Evolutionary conservation across 2,329 filamentous ascomycete species (phyloP).

Genomic region (Bipolaris gigantea): DNA sequence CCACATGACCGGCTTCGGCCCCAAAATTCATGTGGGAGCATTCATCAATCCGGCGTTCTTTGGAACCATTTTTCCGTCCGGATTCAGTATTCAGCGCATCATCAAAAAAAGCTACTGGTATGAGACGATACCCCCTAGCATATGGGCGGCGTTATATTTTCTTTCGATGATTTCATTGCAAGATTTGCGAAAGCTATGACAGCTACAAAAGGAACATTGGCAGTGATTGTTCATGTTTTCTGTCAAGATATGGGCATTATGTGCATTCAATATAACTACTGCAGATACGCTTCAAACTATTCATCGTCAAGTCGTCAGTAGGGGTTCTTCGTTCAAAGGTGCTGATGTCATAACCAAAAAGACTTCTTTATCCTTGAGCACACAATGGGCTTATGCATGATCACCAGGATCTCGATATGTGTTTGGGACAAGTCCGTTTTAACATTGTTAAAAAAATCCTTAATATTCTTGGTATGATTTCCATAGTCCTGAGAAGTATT

Average conservation of each 20-base stretch:
- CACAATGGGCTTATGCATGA: neutral
- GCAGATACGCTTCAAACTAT: neutral
- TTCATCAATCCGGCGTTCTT: constrained; percentile 1
- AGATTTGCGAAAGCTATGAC: neutral
- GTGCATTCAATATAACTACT: neutral
- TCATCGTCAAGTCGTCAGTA: neutral
- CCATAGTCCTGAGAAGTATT: neutral
- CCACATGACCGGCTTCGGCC: neutral
- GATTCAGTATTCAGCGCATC: neutral
- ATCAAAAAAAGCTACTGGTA: constrained; percentile 15
- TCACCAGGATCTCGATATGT: neutral
- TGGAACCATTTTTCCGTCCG: neutral
- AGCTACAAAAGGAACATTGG: neutral
- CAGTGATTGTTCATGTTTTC: neutral
- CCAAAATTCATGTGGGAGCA: neutral
- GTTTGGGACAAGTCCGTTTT: neutral
- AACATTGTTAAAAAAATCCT: neutral
- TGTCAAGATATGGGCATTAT: neutral
- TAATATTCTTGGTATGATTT: no score
- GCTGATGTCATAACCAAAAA: neutral
- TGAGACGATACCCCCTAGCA: constrained; percentile 14
- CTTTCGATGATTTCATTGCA: neutral
- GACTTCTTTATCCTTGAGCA: neutral
- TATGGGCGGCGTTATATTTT: constrained; percentile 9
- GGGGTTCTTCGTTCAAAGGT: no score